Evolutionary conservation across 1,284 basidiomycete genomes (phyloP).

Genomic region (Volvariella surrecta): DNA sequence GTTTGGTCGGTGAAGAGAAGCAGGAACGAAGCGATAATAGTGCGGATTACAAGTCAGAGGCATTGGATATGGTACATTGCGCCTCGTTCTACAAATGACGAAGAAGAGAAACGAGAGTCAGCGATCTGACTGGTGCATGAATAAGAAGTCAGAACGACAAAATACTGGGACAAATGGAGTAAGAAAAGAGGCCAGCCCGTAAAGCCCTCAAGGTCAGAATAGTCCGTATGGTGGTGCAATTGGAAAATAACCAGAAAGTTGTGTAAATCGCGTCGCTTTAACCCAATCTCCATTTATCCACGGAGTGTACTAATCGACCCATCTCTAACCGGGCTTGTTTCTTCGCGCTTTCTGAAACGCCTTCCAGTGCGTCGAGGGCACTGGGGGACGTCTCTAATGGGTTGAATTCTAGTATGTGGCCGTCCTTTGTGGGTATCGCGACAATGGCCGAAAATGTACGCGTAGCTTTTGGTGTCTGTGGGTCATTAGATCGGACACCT

Average conservation of each 20-base stretch:
- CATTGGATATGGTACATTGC: too few species aligned
- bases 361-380: conserved; percentile 61
- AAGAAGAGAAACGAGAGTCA: conserved; percentile 1
- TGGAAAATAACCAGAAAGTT: neutral
- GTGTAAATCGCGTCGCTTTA: too few species aligned
- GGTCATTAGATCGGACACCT: conserved; percentile 17
- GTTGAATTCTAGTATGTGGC: conserved; percentile 72
- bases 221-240: too few species aligned
- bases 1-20: too few species aligned
- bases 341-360: conserved; percentile 72
- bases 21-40: too few species aligned
- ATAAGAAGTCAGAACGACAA: conserved; percentile 4
- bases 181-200: conserved; percentile 1
- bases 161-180: conserved; percentile 4
- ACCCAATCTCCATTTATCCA: conserved; percentile 64
- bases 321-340: conserved; percentile 71
- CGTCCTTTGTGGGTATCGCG: conserved; percentile 65
- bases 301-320: conserved; percentile 55
- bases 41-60: too few species aligned
- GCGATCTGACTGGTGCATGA: neutral
- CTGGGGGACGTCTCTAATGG: conserved; percentile 62
- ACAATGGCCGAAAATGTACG: conserved; percentile 43
- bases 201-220: too few species aligned
- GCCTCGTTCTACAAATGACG: conserved; percentile 12
- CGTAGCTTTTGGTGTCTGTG: conserved; percentile 18